A percentile compares a stretch with the other conserved stretches of the same genome.
Evolutionary conservation across 352 stramenopile species (phyloP).

Genomic region (Phytophthora ohioensis): DNA sequence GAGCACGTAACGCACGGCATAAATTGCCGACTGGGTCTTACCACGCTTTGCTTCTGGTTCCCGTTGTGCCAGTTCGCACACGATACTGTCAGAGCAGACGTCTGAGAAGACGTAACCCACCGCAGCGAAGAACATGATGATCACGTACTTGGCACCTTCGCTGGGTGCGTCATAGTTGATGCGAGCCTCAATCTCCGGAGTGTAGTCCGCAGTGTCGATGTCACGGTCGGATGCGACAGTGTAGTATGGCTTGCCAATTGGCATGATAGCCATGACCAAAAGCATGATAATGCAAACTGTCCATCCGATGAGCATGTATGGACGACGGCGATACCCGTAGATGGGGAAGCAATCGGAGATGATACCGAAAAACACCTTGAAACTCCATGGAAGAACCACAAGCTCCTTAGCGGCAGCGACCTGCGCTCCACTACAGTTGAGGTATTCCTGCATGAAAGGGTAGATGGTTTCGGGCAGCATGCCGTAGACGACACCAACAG

Average conservation of each 20-base stretch:
- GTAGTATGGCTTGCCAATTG: neutral
- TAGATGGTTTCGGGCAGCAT: neutral
- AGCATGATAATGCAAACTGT: neutral
- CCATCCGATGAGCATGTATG: neutral
- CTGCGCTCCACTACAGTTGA: neutral
- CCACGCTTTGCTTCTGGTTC: conserved; percentile 16
- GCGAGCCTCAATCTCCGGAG: neutral
- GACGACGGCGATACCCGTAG: neutral
- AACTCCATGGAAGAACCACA: neutral
- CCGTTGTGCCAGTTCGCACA: neutral
- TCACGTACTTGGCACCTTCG: conserved; percentile 1
- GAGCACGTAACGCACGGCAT: conserved; percentile 4
- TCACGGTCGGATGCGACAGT: neutral
- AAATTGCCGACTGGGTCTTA: conserved; percentile 16
- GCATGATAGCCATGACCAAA: neutral
- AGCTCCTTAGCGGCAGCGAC: neutral
- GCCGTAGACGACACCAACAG: neutral
- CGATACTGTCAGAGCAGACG: neutral
- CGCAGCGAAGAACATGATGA: neutral
- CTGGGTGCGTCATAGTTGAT: neutral
- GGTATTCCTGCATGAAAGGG: neutral
- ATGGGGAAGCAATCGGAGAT: neutral
- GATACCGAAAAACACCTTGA: neutral
- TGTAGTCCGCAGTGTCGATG: conserved; percentile 1
- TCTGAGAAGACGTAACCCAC: neutral